Conservation (phyloP, 2,329 filamentous ascomycete species). For the Cordyceps tenuipes region DNA sequence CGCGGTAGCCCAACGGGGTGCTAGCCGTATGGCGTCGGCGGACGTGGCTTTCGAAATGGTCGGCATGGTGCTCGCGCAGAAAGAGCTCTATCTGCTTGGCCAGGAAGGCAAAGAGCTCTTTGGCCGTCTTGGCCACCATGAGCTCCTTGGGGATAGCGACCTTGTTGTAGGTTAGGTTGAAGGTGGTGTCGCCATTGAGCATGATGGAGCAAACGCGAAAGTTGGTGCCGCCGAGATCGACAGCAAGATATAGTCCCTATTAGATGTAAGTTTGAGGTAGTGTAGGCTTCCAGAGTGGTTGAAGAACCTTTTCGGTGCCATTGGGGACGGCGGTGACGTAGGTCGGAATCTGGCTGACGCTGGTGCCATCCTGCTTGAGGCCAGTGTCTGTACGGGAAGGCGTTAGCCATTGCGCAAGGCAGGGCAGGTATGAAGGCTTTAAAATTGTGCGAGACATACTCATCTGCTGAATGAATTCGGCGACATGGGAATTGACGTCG, state of each 20-base stretch:
- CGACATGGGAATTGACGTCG: constrained; percentile 70
- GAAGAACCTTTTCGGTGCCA: constrained; percentile 83
- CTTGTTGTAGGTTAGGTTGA: constrained; percentile 88
- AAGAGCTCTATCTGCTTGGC: constrained; percentile 89
- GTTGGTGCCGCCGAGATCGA: constrained; percentile 97
- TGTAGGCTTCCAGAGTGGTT: constrained; percentile 8
- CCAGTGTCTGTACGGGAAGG: constrained; percentile 58
- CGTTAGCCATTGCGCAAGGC: constrained; percentile 1
- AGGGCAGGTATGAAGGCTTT: no score
- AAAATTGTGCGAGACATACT: constrained; percentile 32
- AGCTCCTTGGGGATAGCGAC: constrained; percentile 81
- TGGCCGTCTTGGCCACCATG: constrained; percentile 80
- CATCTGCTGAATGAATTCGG: constrained; percentile 84
- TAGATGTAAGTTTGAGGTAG: constrained; percentile 1
- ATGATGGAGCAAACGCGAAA: constrained; percentile 95
- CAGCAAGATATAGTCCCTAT: constrained; percentile 87
- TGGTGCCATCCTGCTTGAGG: constrained; percentile 65
- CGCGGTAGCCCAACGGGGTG: constrained; percentile 49
- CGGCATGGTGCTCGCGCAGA: constrained; percentile 75
- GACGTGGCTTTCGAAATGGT: constrained; percentile 69
- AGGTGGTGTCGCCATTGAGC: constrained; percentile 89
- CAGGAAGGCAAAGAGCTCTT: constrained; percentile 85
- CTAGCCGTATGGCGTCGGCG: constrained; percentile 55
- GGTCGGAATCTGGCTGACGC: constrained; percentile 90
- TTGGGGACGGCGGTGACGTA: constrained; percentile 95